A percentile compares a stretch with the other conserved stretches of the same genome.
These are phyloP conservation scores for Davidsoniella virescens DNA, from an alignment of 2,329 filamentous ascomycete genomes.

Conservation along the genomic window DNA sequence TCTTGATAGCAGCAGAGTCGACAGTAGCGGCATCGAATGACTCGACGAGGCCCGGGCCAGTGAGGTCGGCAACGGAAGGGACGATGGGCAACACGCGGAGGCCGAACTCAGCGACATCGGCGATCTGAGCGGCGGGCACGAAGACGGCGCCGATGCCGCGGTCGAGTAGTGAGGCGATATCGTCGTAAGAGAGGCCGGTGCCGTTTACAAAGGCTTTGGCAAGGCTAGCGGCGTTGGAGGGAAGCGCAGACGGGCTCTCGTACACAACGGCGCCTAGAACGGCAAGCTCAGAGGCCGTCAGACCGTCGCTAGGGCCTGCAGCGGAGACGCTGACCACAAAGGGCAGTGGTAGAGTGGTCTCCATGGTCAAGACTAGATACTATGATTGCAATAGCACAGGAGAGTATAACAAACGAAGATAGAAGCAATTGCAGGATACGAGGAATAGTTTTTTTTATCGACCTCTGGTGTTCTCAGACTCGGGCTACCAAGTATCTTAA, in stretches of 20 bases:
- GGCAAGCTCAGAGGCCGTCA: conserved; percentile 40
- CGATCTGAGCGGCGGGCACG: conserved; percentile 54
- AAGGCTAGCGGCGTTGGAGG: conserved; percentile 29
- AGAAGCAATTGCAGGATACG: not conserved
- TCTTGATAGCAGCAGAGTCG: conserved; percentile 28
- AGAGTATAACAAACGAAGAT: not conserved
- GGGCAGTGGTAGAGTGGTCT: conserved; percentile 46
- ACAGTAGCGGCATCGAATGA: conserved; percentile 30
- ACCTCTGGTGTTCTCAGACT: not conserved
- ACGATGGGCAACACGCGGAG: conserved; percentile 38
- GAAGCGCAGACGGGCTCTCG: conserved; percentile 18
- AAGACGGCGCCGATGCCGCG: conserved; percentile 74
- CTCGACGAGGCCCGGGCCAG: conserved; percentile 36
- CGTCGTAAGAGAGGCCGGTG: conserved; percentile 46
- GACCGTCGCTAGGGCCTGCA: conserved; percentile 32
- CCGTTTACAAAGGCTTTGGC: conserved; percentile 62
- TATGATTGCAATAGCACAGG: not conserved
- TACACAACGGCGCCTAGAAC: conserved; percentile 44
- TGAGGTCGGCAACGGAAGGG: conserved; percentile 28
- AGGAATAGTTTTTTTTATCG: not conserved
- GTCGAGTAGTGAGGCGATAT: conserved; percentile 67
- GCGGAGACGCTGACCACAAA: conserved; percentile 43
- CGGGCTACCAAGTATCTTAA: not conserved
- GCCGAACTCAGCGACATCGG: conserved; percentile 38
- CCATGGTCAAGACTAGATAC: conserved; percentile 29